A percentile compares a stretch with the other conserved stretches of the same genome.
Conservation (phyloP, 179 eudicot genomes). For the Kewa caespitosa region DNA sequence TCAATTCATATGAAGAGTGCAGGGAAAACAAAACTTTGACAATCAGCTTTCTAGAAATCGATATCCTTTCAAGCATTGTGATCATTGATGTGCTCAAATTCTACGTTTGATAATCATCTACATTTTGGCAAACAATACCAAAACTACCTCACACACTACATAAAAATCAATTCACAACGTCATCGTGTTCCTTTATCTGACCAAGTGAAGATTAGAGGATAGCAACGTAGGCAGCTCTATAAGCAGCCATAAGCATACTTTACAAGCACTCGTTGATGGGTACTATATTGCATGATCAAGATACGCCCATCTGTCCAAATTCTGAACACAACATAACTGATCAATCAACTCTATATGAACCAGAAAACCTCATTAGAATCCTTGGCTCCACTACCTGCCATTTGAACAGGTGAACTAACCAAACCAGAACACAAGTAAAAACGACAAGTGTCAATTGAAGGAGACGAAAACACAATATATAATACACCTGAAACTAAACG, state of each 20-base stretch:
- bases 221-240: background rate
- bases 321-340: background rate
- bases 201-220: background rate
- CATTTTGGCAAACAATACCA: background rate
- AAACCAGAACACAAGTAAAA: background rate
- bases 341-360: background rate
- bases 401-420: conserved; percentile 3
- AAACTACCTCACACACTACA: background rate
- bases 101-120: too few species aligned
- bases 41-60: too few species aligned
- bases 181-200: background rate
- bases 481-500: conserved; percentile 4
- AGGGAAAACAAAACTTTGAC: too few species aligned
- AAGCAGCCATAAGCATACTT: background rate
- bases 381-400: background rate
- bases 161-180: background rate
- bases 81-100: background rate
- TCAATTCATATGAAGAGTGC: background rate
- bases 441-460: background rate
- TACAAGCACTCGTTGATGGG: background rate
- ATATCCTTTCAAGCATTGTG: background rate
- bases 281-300: background rate
- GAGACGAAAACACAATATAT: background rate
- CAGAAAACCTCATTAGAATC: background rate
- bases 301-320: background rate